Evolutionary conservation across 345 rosid species (phyloP).

Genomic region (Citrus sp.): DNA sequence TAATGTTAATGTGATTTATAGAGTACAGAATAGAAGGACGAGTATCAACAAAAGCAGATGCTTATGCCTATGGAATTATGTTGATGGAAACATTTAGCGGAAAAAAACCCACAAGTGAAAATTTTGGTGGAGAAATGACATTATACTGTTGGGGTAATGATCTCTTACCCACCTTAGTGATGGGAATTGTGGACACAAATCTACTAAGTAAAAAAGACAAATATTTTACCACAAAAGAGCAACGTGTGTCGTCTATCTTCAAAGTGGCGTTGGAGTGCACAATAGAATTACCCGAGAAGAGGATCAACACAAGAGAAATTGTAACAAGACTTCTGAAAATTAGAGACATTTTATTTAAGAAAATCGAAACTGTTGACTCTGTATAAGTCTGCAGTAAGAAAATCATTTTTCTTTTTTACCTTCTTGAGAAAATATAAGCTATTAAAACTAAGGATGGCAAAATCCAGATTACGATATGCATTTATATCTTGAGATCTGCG

Average conservation of each 20-base stretch:
- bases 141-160: background rate
- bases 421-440: too few relatives aligned
- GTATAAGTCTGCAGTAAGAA: too few relatives aligned
- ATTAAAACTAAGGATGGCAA: too few relatives aligned
- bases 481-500: too few relatives aligned
- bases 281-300: background rate
- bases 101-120: background rate
- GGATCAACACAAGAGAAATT: background rate
- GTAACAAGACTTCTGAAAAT: background rate
- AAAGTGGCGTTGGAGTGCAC: background rate
- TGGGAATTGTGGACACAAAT: background rate
- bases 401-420: too few relatives aligned
- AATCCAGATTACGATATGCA: too few relatives aligned
- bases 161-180: background rate
- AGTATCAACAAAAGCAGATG: background rate
- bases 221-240: background rate
- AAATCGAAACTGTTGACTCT: too few relatives aligned
- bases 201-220: background rate
- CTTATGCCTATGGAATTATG: background rate
- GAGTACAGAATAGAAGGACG: slow-evolving; percentile 3
- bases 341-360: background rate
- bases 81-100: background rate
- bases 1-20: background rate
- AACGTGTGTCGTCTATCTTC: background rate
- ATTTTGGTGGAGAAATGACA: background rate